These are phyloP conservation scores for Bolboschoenoplectus hybrid DNA, from an alignment of 202 grass and related monocot species.

Conservation along the genomic window DNA sequence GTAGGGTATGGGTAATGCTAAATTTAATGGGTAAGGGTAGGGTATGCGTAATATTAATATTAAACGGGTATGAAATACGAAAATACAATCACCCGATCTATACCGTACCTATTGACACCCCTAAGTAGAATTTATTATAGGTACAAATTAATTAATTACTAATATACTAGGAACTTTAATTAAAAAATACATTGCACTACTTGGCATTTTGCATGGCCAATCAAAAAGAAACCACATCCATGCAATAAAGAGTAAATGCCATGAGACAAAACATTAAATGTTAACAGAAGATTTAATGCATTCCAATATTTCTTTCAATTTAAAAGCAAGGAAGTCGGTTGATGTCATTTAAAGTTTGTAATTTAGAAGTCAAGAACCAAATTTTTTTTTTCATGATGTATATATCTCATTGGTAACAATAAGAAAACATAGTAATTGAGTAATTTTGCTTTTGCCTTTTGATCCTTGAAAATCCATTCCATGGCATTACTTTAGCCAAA, in stretches of 20 bases:
- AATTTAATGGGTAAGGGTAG: too few species aligned
- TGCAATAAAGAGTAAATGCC: conserved; percentile 2
- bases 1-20: too few species aligned
- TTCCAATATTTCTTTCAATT: background rate
- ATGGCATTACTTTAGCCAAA: background rate
- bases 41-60: too few species aligned
- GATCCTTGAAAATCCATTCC: background rate
- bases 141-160: background rate
- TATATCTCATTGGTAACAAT: background rate
- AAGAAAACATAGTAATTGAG: background rate
- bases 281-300: conserved; percentile 15
- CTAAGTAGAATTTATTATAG: conserved; percentile 19
- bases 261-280: conserved; percentile 20
- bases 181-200: conserved; percentile 13
- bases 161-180: conserved; percentile 9
- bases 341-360: too few species aligned
- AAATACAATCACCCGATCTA: too few species aligned
- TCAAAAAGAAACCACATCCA: conserved; percentile 33
- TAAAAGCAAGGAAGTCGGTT: too few species aligned
- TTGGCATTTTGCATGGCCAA: conserved; percentile 35
- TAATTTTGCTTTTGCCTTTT: background rate
- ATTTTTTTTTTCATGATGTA: background rate
- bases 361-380: background rate
- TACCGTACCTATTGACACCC: too few species aligned
- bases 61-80: too few species aligned